Evolutionary conservation across 768 basidiomycete genomes (phyloP).

Genomic region (Lyophyllum decastes): DNA sequence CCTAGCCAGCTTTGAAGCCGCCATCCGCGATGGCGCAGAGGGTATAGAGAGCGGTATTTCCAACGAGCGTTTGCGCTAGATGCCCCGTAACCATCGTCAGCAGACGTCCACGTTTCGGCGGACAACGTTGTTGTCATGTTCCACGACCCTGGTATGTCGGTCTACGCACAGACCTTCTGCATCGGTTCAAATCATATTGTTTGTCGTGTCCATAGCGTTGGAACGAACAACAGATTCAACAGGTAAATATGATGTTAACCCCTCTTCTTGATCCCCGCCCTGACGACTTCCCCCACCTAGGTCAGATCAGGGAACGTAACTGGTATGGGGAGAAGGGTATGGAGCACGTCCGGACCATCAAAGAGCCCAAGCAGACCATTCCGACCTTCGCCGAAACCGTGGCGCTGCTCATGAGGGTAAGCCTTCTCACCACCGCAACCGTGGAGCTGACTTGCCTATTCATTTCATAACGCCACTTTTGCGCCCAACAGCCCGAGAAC

Average conservation of each 20-base stretch:
- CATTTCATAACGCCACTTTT: background rate
- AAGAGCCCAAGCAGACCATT: constrained; percentile 82
- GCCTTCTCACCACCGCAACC: constrained; percentile 17
- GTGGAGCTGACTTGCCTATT: constrained; percentile 10
- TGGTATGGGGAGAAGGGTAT: constrained; percentile 77
- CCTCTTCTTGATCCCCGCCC: background rate
- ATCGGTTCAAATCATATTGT: background rate
- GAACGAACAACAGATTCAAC: constrained; percentile 80
- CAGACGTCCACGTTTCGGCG: constrained; percentile 92
- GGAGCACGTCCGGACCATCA: constrained; percentile 77
- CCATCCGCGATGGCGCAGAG: constrained; percentile 93
- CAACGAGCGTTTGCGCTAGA: constrained; percentile 32
- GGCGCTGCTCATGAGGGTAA: constrained; percentile 72
- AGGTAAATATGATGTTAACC: constrained; percentile 38
- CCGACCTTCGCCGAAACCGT: constrained; percentile 90
- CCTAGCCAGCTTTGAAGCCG: constrained; percentile 91
- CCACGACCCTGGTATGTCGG: constrained; percentile 77
- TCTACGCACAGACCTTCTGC: constrained; percentile 8
- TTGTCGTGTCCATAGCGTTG: constrained; percentile 43
- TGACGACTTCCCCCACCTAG: constrained; percentile 32
- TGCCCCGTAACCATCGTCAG: constrained; percentile 49
- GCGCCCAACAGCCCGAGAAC: constrained; percentile 60
- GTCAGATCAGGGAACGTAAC: constrained; percentile 64
- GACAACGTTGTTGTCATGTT: constrained; percentile 94
- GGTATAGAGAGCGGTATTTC: constrained; percentile 96